Evolutionary conservation across 306 rosid species (phyloP).

Genomic region (Geum urbanum): DNA sequence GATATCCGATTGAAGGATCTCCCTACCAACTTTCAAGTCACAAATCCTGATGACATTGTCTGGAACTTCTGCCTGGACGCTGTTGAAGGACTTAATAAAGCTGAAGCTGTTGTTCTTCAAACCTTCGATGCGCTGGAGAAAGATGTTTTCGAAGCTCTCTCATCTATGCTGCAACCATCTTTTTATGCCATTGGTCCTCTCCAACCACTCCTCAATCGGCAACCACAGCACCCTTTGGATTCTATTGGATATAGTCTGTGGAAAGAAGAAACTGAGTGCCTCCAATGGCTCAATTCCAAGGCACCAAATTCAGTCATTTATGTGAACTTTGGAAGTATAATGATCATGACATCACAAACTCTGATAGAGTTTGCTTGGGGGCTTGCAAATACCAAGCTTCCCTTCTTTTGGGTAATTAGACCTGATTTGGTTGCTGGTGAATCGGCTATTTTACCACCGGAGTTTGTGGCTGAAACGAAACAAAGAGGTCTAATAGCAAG

Average conservation of each 20-base stretch:
- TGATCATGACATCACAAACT: background rate
- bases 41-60: background rate
- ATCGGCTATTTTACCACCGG: background rate
- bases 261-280: slow-evolving; percentile 13
- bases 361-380: slow-evolving; percentile 18
- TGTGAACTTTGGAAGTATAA: slow-evolving; percentile 5
- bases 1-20: background rate
- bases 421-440: background rate
- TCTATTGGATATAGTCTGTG: background rate
- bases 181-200: slow-evolving; percentile 5
- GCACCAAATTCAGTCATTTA: slow-evolving; percentile 5
- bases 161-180: background rate
- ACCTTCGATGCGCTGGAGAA: slow-evolving; percentile 2
- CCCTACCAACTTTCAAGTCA: background rate
- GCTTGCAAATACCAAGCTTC: slow-evolving; percentile 6
- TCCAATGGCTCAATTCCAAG: background rate
- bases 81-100: background rate
- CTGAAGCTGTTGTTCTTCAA: background rate
- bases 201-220: slow-evolving; percentile 4
- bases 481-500: slow-evolving; percentile 2
- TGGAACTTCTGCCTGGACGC: background rate
- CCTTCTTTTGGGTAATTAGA: slow-evolving; percentile 10
- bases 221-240: background rate
- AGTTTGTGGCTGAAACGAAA: background rate
- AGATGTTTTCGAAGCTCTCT: slow-evolving; percentile 2